Percentiles rank a stretch among this genome's conserved stretches.
phyloP scores from a whole-genome alignment of 805 yeast genomes.

The Wickerhamia fluorescens region DNA sequence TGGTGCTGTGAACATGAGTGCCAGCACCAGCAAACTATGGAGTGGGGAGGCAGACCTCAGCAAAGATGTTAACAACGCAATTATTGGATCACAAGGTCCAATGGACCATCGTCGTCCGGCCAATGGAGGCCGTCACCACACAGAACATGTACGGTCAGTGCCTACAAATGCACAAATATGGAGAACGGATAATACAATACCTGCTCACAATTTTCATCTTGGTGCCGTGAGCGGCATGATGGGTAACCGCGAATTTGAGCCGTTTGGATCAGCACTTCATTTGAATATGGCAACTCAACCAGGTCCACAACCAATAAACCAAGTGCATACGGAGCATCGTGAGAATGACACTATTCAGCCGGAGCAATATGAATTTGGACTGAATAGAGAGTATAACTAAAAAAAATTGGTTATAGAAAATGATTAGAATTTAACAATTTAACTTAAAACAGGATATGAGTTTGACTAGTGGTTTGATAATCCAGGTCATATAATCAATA shows the following conservation, averaged over 20 bases:
- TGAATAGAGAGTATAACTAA: too few species aligned
- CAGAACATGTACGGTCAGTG: constrained; percentile 12
- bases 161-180: constrained; percentile 13
- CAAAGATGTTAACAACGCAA: background rate
- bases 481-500: too few species aligned
- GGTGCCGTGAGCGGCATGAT: constrained; percentile 6
- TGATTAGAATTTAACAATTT: too few species aligned
- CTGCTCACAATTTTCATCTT: constrained; percentile 7
- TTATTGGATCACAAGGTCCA: constrained; percentile 2
- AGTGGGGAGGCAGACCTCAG: constrained; percentile 1
- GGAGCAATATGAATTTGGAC: too few species aligned
- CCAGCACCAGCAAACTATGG: constrained; percentile 5
- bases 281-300: background rate
- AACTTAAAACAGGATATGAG: too few species aligned
- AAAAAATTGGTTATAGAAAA: too few species aligned
- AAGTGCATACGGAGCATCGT: too few species aligned
- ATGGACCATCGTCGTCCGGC: too few species aligned
- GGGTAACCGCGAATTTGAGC: constrained; percentile 6
- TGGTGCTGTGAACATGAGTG: background rate
- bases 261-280: constrained; percentile 5
- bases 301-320: background rate
- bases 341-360: too few species aligned
- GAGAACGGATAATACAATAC: constrained; percentile 10
- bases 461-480: too few species aligned
- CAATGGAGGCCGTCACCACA: too few species aligned